Evolutionary conservation across 352 stramenopile genomes (phyloP).

Genomic region (Phytophthora pisi): DNA sequence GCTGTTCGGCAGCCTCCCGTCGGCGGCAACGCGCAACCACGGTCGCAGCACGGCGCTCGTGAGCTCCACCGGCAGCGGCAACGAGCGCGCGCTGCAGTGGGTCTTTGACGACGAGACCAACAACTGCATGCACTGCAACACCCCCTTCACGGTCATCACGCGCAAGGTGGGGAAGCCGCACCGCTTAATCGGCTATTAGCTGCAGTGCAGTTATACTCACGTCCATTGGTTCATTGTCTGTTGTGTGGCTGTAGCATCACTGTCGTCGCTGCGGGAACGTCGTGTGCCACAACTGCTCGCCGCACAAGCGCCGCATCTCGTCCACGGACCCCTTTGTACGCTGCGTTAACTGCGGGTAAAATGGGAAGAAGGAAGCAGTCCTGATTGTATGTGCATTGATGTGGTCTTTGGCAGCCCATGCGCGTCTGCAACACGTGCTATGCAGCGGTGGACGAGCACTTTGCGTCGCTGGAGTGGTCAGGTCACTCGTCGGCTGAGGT

Average conservation of each 20-base stretch:
- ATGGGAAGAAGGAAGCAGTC: neutral
- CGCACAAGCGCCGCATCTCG: slow-evolving; percentile 83
- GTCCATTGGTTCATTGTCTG: neutral
- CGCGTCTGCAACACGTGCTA: slow-evolving; percentile 89
- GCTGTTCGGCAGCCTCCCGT: slow-evolving; percentile 74
- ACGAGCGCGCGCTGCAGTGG: slow-evolving; percentile 77
- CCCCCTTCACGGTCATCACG: slow-evolving; percentile 80
- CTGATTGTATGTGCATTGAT: slow-evolving; percentile 14
- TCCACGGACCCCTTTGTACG: slow-evolving; percentile 83
- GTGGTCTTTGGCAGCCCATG: slow-evolving; percentile 59
- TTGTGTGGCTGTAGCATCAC: slow-evolving; percentile 58
- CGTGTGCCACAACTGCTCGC: slow-evolving; percentile 87
- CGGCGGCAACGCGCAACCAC: slow-evolving; percentile 58
- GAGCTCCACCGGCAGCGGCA: slow-evolving; percentile 23
- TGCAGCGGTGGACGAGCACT: slow-evolving; percentile 83
- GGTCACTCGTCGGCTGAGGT: slow-evolving; percentile 76
- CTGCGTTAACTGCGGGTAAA: slow-evolving; percentile 4
- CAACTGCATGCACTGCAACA: slow-evolving; percentile 91
- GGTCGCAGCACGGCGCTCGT: slow-evolving; percentile 50
- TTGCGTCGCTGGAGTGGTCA: slow-evolving; percentile 85
- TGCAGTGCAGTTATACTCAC: neutral
- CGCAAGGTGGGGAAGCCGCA: slow-evolving; percentile 59
- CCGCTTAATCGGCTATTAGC: neutral
- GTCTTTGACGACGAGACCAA: slow-evolving; percentile 85
- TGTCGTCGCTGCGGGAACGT: slow-evolving; percentile 86